Conservation (phyloP, 208 protist species). For the Porcisia deanei region DNA sequence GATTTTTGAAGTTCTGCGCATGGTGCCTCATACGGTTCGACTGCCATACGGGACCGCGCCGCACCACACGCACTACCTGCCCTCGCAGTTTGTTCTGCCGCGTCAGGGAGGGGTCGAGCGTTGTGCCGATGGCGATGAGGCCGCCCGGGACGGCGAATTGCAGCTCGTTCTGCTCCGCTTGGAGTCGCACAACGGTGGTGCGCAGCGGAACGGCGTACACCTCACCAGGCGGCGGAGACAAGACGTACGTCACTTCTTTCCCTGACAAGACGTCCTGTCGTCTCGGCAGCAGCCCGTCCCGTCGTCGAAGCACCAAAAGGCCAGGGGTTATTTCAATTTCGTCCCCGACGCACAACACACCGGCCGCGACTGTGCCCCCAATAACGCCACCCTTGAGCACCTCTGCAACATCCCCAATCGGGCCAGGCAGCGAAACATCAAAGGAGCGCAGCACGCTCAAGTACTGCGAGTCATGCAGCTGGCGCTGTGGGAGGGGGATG, state of each 20-base stretch:
- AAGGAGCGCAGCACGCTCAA: conserved; percentile 99
- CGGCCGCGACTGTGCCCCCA: conserved; percentile 98
- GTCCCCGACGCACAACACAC: conserved; percentile 96
- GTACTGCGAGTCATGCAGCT: conserved; percentile 92
- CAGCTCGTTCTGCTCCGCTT: conserved; percentile 97
- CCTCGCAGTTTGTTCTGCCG: conserved; percentile 98
- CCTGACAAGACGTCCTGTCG: conserved; percentile 17
- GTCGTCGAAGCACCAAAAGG: conserved; percentile 70
- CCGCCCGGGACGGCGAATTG: conserved; percentile 99
- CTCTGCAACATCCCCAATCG: conserved; percentile 74
- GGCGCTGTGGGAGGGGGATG: conserved; percentile 96
- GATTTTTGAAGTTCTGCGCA: not conserved
- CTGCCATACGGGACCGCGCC: conserved; percentile 18
- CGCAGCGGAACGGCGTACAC: conserved; percentile 96
- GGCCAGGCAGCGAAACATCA: conserved; percentile 98
- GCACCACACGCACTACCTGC: conserved; percentile 69
- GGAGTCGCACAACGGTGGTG: conserved; percentile 93
- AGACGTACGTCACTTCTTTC: conserved; percentile 15
- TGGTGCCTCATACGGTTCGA: not conserved
- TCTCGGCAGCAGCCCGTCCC: conserved; percentile 49
- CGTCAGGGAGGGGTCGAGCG: conserved; percentile 99
- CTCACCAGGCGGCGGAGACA: conserved; percentile 43
- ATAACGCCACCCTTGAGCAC: conserved; percentile 98
- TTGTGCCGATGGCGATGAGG: conserved; percentile 99
- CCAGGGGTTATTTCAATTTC: conserved; percentile 99